Evolutionary conservation across 768 basidiomycete genomes (phyloP).

Genomic region (Boletus coccyginus): DNA sequence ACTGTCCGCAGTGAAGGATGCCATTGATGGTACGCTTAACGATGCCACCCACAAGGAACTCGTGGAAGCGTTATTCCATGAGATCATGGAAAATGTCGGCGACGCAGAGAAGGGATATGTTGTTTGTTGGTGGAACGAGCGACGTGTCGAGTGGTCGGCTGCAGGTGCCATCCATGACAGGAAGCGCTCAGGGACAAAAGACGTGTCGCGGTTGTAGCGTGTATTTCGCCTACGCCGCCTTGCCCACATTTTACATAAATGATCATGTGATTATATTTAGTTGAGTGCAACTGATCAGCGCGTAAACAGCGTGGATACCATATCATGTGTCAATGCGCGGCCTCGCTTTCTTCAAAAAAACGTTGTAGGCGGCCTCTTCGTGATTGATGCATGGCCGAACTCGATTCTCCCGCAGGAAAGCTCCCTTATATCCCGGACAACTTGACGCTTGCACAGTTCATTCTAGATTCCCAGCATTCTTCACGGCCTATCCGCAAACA

Average conservation of each 20-base stretch:
- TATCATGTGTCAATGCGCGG: too few species aligned
- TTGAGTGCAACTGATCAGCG: too few species aligned
- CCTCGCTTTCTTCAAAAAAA: not conserved
- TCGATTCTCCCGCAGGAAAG: slow-evolving; percentile 26
- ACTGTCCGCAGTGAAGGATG: slow-evolving; percentile 46
- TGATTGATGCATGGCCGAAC: slow-evolving; percentile 23
- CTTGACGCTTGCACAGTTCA: slow-evolving; percentile 37
- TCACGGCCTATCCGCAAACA: slow-evolving; percentile 24
- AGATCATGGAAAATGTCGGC: slow-evolving; percentile 62
- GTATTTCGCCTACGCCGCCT: not conserved
- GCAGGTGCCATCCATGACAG: not conserved
- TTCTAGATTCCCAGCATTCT: slow-evolving; percentile 35
- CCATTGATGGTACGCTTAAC: slow-evolving; percentile 31
- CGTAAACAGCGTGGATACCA: not conserved
- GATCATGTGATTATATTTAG: too few species aligned
- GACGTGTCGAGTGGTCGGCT: slow-evolving; percentile 27
- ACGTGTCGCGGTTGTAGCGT: slow-evolving; percentile 12
- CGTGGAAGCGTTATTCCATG: slow-evolving; percentile 55
- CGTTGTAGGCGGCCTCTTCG: too few species aligned
- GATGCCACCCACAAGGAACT: slow-evolving; percentile 41
- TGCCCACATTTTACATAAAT: too few species aligned
- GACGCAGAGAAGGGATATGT: slow-evolving; percentile 67
- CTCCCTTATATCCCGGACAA: slow-evolving; percentile 38
- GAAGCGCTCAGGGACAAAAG: not conserved
- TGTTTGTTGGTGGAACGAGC: slow-evolving; percentile 72